A percentile compares a stretch with the other conserved stretches of the same genome.
Evolutionary conservation across 1,139 yeast genomes (phyloP).

Genomic region (Diutina sp.): DNA sequence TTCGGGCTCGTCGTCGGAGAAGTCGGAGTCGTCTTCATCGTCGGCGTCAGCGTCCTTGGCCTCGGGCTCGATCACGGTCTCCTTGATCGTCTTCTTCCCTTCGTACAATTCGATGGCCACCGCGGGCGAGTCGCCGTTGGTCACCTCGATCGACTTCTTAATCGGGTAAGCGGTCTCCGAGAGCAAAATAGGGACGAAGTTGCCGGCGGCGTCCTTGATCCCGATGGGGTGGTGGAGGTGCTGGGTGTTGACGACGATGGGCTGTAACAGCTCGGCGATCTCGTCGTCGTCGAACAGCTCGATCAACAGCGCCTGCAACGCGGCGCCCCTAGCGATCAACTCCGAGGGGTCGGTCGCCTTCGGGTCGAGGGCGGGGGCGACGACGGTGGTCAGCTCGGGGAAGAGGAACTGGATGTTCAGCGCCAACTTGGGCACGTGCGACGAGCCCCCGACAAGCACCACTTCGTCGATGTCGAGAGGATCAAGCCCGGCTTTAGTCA

Average conservation of each 20-base stretch:
- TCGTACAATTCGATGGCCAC: constrained; percentile 68
- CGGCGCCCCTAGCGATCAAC: constrained; percentile 88
- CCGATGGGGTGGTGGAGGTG: constrained; percentile 83
- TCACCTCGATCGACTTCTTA: constrained; percentile 59
- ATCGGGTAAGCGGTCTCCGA: constrained; percentile 89
- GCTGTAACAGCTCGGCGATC: constrained; percentile 72
- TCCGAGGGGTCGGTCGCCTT: constrained; percentile 85
- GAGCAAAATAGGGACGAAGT: constrained; percentile 62
- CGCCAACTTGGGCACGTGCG: constrained; percentile 87
- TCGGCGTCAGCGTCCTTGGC: constrained; percentile 29
- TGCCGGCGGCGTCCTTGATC: constrained; percentile 59
- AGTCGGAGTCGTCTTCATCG: constrained; percentile 18
- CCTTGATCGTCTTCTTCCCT: constrained; percentile 71
- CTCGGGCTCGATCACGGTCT: constrained; percentile 61
- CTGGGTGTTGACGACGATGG: constrained; percentile 80
- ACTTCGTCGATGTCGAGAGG: constrained; percentile 84
- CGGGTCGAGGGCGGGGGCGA: constrained; percentile 66
- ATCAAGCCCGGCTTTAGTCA: constrained; percentile 76
- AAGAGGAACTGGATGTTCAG: constrained; percentile 59
- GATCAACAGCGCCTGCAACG: constrained; percentile 86
- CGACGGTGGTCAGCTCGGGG: constrained; percentile 67
- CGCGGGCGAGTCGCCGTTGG: constrained; percentile 48
- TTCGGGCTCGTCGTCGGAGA: constrained; percentile 53
- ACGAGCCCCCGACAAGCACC: constrained; percentile 85
- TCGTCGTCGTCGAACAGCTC: constrained; percentile 81